phyloP scores from a whole-genome alignment of 2,329 filamentous ascomycete species.

The Harringtonia lauricola region DNA sequence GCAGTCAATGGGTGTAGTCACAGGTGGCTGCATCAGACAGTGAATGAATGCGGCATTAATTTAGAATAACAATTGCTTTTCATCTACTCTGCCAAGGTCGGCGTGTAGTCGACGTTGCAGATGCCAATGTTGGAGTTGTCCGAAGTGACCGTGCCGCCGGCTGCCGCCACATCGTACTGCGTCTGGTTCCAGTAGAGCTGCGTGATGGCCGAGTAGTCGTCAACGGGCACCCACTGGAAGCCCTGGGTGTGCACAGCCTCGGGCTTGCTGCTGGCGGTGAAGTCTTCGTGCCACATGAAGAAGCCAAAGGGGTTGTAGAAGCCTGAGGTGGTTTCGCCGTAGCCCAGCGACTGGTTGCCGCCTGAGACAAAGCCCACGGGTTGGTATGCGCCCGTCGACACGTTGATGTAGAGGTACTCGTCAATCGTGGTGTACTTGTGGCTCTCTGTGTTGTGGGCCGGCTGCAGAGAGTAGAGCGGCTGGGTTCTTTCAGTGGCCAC shows the following conservation, averaged over 20 bases:
- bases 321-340: slow-evolving; percentile 9
- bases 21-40: too few relatives aligned
- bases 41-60: too few relatives aligned
- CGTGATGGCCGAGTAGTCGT: slow-evolving; percentile 1
- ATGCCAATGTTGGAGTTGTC: neutral
- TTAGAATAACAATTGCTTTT: too few relatives aligned
- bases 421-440: slow-evolving; percentile 6
- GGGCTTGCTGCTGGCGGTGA: neutral
- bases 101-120: neutral
- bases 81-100: too few relatives aligned
- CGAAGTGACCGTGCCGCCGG: neutral
- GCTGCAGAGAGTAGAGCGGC: slow-evolving; percentile 4
- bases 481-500: slow-evolving; percentile 1
- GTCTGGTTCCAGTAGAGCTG: slow-evolving; percentile 13
- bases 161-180: slow-evolving; percentile 8
- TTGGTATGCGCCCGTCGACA: slow-evolving; percentile 4
- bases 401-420: slow-evolving; percentile 8
- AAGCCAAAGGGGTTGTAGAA: slow-evolving; percentile 8
- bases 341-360: slow-evolving; percentile 6
- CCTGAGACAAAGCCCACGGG: slow-evolving; percentile 7
- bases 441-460: neutral
- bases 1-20: too few relatives aligned
- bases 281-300: neutral
- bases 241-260: slow-evolving; percentile 4
- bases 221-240: slow-evolving; percentile 9